Base-by-base conservation (phyloP, 805 yeast genomes). In the Cyberlindnera samutprakarnensis region DNA sequence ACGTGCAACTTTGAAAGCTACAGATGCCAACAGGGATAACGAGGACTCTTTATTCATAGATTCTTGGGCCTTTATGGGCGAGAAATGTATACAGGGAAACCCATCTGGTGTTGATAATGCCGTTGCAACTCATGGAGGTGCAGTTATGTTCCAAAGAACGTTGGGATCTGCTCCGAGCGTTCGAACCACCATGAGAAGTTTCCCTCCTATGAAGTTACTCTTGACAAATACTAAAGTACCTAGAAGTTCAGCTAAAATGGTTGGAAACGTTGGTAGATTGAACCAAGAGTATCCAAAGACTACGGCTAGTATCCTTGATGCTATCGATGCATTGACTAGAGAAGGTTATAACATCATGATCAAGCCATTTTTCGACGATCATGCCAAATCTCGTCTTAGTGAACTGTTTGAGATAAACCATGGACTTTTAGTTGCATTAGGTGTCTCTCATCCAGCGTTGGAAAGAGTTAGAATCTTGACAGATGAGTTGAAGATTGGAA, bases 91-190 rank as follows among this genome's bases (percentile, higher is more conserved):
- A 44, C 97, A 90, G 53, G 97, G 97, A 2, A 87, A 83, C 46
- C 98, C 98, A 7, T 79, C 94, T 14, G 98, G 98, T 10, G 86
- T 92, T 32, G 98, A 92, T 55, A 92, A 92, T 51, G 87, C 96
- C 0, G 96, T 90, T 30, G 94, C 97, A 2, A 82, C 96, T 0
- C 78, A 78, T 44, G 98, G 98, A 15, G 96, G 96, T 28, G 97
- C 97, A 1, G 95, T 92, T 1, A 66, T 79, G 74, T 90, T 78
- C 59, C 90, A 82, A 58, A 72, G 94, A 37, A 49, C 46, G 47
- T 49, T 59, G 13, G 59, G 62, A 33, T 69, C 80, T 3, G 46
- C 67, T 32, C 82, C 84, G 14, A 70, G 78, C 32, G 70, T 70
- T n/a, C 61, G 86, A 39, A 72, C 79, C 8, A 67, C 77, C 14